phyloP scores from a whole-genome alignment of 2,329 filamentous ascomycete species.

The Beauveria sp. region DNA sequence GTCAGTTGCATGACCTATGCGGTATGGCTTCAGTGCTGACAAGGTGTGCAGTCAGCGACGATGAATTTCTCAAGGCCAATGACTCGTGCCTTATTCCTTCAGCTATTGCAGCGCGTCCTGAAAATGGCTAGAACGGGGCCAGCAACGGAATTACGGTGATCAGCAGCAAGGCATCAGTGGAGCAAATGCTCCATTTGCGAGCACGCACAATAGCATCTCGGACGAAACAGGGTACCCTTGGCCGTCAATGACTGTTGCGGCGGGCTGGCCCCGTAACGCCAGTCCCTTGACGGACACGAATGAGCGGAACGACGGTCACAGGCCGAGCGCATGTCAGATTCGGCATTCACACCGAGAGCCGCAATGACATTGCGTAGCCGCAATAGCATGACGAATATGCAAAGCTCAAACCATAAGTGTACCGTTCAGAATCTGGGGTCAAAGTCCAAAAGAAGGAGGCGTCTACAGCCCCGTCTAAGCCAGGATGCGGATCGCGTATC shows the following conservation, averaged over 20 bases:
- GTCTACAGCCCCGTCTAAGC: neutral
- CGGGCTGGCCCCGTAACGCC: neutral
- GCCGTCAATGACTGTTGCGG: neutral
- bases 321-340: neutral
- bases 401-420: neutral
- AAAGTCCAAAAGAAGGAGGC: neutral
- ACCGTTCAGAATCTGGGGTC: neutral
- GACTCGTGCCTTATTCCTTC: neutral
- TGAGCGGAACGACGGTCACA: neutral
- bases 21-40: neutral
- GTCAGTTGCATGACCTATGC: neutral
- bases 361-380: neutral
- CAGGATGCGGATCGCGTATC: neutral
- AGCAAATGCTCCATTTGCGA: neutral
- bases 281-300: neutral
- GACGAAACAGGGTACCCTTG: slow-evolving; percentile 5
- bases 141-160: neutral
- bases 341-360: neutral
- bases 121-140: neutral
- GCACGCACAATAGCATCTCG: neutral
- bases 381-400: neutral
- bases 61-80: neutral
- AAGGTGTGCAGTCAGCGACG: neutral
- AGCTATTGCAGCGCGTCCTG: neutral
- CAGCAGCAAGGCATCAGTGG: slow-evolving; percentile 1